phyloP scores from a whole-genome alignment of 1,284 basidiomycete species.

The Irpex sp. region DNA sequence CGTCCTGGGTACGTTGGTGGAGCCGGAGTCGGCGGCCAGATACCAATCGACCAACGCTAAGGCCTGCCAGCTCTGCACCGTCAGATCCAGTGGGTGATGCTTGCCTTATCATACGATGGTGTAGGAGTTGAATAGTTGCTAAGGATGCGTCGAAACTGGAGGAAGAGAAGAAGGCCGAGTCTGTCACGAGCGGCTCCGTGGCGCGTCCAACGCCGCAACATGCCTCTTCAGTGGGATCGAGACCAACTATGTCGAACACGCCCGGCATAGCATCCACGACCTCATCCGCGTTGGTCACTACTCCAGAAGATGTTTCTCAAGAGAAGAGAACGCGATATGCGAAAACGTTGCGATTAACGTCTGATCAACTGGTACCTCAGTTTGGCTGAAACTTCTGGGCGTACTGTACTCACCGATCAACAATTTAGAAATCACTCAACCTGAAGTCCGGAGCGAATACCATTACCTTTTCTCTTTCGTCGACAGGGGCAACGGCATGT shows the following conservation, averaged over 20 bases:
- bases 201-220: neutral
- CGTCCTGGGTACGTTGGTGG: constrained; percentile 79
- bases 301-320: constrained; percentile 14
- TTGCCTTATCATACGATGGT: too few species aligned
- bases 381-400: neutral
- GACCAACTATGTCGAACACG: constrained; percentile 1
- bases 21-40: constrained; percentile 32
- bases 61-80: constrained; percentile 21
- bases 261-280: neutral
- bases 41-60: constrained; percentile 18
- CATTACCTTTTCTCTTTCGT: constrained; percentile 94
- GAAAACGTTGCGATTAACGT: constrained; percentile 88
- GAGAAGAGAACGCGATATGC: constrained; percentile 61
- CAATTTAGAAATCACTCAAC: constrained; percentile 73
- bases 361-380: constrained; percentile 70
- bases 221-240: neutral
- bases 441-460: constrained; percentile 89
- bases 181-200: neutral
- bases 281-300: neutral
- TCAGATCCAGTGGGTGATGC: constrained; percentile 13
- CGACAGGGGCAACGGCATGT: constrained; percentile 83
- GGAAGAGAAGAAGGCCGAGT: neutral
- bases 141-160: neutral
- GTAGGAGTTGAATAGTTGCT: too few species aligned
- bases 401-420: neutral